phyloP scores from a whole-genome alignment of 2,329 filamentous ascomycete genomes.

The Nannizziopsis arthrosporioides region DNA sequence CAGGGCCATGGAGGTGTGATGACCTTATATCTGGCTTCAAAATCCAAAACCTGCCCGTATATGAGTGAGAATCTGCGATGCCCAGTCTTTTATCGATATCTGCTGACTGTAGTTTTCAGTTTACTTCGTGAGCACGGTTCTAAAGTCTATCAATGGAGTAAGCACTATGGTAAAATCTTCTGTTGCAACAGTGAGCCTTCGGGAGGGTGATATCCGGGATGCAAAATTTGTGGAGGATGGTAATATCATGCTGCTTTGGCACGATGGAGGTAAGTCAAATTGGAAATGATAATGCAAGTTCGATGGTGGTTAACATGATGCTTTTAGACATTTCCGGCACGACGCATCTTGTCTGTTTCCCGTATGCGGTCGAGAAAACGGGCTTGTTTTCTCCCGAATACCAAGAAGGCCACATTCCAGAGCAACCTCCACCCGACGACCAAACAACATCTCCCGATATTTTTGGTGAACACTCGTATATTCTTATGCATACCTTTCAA shows the following conservation, averaged over 20 bases:
- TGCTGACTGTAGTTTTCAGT: conserved; percentile 32
- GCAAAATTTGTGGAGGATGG: conserved; percentile 56
- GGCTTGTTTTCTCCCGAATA: conserved; percentile 3
- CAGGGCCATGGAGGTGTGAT: conserved; percentile 21
- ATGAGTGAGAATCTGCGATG: conserved; percentile 20
- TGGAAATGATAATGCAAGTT: too few species aligned
- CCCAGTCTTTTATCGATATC: neutral
- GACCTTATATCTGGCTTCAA: conserved; percentile 27
- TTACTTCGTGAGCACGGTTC: conserved; percentile 44
- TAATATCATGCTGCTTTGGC: conserved; percentile 49
- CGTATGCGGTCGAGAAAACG: conserved; percentile 16
- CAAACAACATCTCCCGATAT: conserved; percentile 11
- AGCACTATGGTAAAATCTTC: conserved; percentile 35
- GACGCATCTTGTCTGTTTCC: conserved; percentile 27
- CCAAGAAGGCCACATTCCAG: neutral
- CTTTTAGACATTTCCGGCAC: conserved; percentile 16
- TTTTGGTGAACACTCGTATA: conserved; percentile 16
- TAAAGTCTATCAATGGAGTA: conserved; percentile 48
- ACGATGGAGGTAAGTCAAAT: conserved; percentile 22
- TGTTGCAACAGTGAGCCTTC: conserved; percentile 25
- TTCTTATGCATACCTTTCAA: conserved; percentile 39
- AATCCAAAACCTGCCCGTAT: conserved; percentile 25
- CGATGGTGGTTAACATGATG: too few species aligned
- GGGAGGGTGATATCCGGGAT: conserved; percentile 39
- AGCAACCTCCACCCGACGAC: conserved; percentile 6